A percentile compares a stretch with the other conserved stretches of the same genome.
These are phyloP conservation scores for Sarocladiaceae sp. DNA, from an alignment of 2,329 filamentous ascomycete genomes.

Conservation along the genomic window DNA sequence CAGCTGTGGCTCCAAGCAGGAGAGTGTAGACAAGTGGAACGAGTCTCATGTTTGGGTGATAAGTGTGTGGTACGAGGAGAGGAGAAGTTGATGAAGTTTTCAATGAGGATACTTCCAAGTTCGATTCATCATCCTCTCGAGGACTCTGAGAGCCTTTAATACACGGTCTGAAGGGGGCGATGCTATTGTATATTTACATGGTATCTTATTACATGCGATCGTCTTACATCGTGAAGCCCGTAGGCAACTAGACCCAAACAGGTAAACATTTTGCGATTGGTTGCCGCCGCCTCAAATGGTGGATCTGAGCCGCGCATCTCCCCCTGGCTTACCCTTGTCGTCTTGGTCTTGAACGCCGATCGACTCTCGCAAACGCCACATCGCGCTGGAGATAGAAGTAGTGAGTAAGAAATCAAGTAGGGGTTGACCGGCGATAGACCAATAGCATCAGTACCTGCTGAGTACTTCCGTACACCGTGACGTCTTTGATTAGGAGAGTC, in stretches of 20 bases:
- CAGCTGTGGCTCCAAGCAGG: conserved; percentile 12
- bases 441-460: not conserved
- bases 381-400: not conserved
- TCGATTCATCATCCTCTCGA: conserved; percentile 9
- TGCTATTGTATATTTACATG: too few relatives aligned
- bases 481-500: not conserved
- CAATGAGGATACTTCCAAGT: conserved; percentile 5
- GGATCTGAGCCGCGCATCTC: not conserved
- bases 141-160: conserved; percentile 3
- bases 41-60: conserved; percentile 12
- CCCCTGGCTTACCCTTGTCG: conserved; percentile 1
- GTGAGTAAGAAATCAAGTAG: not conserved
- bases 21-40: conserved; percentile 12
- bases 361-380: conserved; percentile 8
- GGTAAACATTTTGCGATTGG: conserved; percentile 13
- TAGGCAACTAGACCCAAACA: conserved; percentile 9
- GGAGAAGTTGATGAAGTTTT: conserved; percentile 9
- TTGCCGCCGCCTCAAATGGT: not conserved
- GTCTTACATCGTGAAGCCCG: conserved; percentile 2
- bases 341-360: not conserved
- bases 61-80: conserved; percentile 2
- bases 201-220: too few relatives aligned
- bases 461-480: not conserved
- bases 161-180: not conserved
- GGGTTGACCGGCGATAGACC: not conserved